phyloP scores from a whole-genome alignment of 2,329 filamentous ascomycete genomes.

The Alternaria sp. region DNA sequence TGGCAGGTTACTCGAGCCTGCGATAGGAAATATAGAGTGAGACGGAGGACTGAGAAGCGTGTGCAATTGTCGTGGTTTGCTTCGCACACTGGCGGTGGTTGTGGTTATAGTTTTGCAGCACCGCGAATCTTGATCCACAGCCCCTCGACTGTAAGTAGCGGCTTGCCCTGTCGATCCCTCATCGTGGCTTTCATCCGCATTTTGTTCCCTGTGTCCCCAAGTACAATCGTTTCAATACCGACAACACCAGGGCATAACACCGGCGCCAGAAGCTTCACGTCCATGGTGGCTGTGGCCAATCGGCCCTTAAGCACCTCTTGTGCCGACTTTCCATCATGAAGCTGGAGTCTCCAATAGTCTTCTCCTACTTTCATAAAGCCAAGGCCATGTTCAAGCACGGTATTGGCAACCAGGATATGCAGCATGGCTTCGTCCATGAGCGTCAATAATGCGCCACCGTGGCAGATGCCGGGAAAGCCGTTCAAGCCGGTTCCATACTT shows the following conservation, averaged over 20 bases:
- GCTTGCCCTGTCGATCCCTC: conserved; percentile 30
- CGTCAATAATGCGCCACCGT: conserved; percentile 72
- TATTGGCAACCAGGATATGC: conserved; percentile 24
- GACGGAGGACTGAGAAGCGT: neutral
- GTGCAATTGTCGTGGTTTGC: neutral
- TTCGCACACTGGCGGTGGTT: neutral
- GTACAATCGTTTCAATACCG: conserved; percentile 29
- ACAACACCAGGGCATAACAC: conserved; percentile 33
- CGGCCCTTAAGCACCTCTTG: conserved; percentile 23
- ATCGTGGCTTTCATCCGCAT: conserved; percentile 31
- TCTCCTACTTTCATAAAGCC: conserved; percentile 8
- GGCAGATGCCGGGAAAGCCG: conserved; percentile 72
- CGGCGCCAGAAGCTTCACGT: conserved; percentile 29
- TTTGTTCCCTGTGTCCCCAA: conserved; percentile 26
- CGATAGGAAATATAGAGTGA: neutral
- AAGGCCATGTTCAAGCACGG: conserved; percentile 9
- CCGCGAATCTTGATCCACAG: conserved; percentile 29
- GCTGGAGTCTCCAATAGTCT: conserved; percentile 5
- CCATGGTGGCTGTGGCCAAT: conserved; percentile 29
- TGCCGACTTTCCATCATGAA: conserved; percentile 12
- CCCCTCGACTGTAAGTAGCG: conserved; percentile 27
- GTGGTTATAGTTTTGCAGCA: conserved; percentile 22
- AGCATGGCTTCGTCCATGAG: conserved; percentile 67
- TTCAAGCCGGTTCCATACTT: conserved; percentile 48
- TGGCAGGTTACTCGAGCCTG: conserved; percentile 1